phyloP scores from a whole-genome alignment of 2,329 filamentous ascomycete species.

The Paramyrothecium sp. region DNA sequence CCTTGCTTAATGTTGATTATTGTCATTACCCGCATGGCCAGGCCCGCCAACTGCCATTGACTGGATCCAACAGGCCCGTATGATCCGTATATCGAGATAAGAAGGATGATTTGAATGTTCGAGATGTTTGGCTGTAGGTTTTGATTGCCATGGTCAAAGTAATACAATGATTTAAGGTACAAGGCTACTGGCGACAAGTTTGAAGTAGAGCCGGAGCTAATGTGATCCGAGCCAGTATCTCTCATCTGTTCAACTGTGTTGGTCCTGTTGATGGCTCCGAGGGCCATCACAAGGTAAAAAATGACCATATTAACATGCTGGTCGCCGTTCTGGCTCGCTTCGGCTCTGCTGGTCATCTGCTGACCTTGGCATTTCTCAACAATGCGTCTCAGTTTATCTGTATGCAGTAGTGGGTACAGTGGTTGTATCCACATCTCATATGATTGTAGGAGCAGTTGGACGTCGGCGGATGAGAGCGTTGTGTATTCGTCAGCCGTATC shows the following conservation, averaged over 20 bases:
- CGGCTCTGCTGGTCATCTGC: neutral
- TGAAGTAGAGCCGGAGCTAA: neutral
- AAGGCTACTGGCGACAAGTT: neutral
- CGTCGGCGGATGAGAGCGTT: neutral
- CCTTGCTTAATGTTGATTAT: neutral
- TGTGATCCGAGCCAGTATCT: neutral
- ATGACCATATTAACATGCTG: neutral
- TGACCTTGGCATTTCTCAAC: neutral
- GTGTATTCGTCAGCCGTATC: neutral
- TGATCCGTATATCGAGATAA: conserved; percentile 8
- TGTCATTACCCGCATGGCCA: conserved; percentile 6
- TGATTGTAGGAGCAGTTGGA: neutral
- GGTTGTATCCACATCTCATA: neutral
- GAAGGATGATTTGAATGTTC: neutral
- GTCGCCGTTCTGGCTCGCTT: neutral
- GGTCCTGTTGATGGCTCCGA: neutral
- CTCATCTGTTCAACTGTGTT: neutral
- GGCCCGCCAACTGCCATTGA: conserved; percentile 5
- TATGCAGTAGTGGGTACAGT: neutral
- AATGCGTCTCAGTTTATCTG: neutral
- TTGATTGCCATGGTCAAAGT: neutral
- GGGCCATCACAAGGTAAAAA: neutral
- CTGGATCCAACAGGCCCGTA: conserved; percentile 5
- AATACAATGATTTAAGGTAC: neutral
- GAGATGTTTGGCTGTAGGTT: neutral